Base-by-base conservation (phyloP, 805 yeast species). In the Millerozyma acaciae region DNA sequence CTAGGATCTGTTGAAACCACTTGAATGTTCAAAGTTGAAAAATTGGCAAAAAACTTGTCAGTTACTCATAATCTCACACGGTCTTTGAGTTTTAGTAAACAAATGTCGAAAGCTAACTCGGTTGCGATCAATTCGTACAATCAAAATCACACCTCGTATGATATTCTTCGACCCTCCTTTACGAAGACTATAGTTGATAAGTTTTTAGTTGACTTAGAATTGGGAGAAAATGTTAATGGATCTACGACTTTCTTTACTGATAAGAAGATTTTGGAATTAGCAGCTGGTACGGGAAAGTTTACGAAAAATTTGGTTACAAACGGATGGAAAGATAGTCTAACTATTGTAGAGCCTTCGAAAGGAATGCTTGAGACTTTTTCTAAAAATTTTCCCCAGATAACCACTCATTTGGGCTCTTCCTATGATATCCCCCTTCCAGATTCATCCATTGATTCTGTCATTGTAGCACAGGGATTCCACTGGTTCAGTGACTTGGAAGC, bases 251-350 rank as follows among this genome's bases (percentile, higher is more conserved):
- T 47, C 23, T 22, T 38, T 9, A 50, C 48, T 5, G 39, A 46
- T 6, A 60, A 60, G 35, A 43, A 33, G 4, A 50, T 70, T 6
- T 38, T 70, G 23, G 84, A 78, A 32, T 46, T 78, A 14, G 84
- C 80, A 2, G 72, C 75, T 8, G 84, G 84, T 0, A 78, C 84
- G 0, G 84, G 84, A 7, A 77, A 77, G 43, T 78, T 78, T 57
- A 78, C 83, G 2, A 53, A 50, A 17, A 56, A 65, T 26, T 51
- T 78, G 16, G 53, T 59, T 2, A 46, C 49, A 13, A 45, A 51
- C 27, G 75, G 76, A 2, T 65, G 69, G 57, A 25, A 40, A 0
- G 54, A 50, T 21, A 57, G 65, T 23, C 42, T 75, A 25, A 43
- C 55, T 3, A 70, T 72, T 1, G 75, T 74, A 6, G 84, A 78